phyloP scores from a whole-genome alignment of 495 filamentous ascomycete genomes.

The Emericellopsis terricola region DNA sequence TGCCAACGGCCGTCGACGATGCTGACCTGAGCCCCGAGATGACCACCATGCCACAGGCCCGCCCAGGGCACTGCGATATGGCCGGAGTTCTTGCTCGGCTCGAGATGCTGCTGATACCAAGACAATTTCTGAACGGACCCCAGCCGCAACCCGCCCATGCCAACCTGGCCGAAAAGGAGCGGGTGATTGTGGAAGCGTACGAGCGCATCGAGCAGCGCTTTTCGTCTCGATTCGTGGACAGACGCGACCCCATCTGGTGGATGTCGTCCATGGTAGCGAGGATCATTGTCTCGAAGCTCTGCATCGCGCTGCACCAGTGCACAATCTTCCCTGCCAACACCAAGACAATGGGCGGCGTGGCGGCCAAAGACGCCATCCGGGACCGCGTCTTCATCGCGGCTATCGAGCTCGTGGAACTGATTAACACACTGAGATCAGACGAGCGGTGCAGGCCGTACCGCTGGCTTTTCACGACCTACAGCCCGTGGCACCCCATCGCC shows the following conservation, averaged over 20 bases:
- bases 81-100: conserved; percentile 54
- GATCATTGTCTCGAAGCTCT: conserved; percentile 46
- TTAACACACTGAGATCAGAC: conserved; percentile 41
- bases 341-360: conserved; percentile 17
- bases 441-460: conserved; percentile 45
- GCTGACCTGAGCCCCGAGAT: conserved; percentile 50
- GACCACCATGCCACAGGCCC: conserved; percentile 37
- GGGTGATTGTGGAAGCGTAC: conserved; percentile 44
- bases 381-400: conserved; percentile 58
- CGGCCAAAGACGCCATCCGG: conserved; percentile 37
- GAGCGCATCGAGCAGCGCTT: conserved; percentile 48
- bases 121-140: conserved; percentile 19
- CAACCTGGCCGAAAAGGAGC: conserved; percentile 39
- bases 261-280: conserved; percentile 51
- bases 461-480: conserved; percentile 70
- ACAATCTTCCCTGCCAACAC: conserved; percentile 29
- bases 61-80: conserved; percentile 55
- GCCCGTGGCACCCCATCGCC: conserved; percentile 67
- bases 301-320: conserved; percentile 30
- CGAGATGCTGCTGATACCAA: conserved; percentile 34
- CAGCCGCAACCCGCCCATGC: conserved; percentile 11
- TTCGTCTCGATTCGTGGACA: conserved; percentile 37
- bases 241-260: conserved; percentile 45
- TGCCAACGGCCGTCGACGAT: conserved; percentile 72
- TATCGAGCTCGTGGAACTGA: conserved; percentile 62